Percentiles rank a stretch among this genome's conserved stretches.
Conservation (phyloP, 331 rosid genomes). For the Telfairia occidentalis region DNA sequence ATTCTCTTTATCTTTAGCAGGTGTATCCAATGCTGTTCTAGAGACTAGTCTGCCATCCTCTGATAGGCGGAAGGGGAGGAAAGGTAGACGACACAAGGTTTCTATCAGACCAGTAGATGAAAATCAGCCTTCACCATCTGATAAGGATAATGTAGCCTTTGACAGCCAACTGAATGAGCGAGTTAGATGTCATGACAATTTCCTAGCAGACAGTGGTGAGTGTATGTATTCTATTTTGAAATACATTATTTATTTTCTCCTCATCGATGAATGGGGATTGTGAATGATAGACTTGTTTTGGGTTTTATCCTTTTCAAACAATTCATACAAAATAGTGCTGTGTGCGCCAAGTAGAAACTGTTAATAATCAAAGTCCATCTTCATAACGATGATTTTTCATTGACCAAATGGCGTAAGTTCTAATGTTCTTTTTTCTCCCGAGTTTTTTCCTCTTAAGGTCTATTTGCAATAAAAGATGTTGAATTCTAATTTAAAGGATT, state of each 20-base stretch:
- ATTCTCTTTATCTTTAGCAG: conserved; percentile 31
- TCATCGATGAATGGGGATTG: neutral
- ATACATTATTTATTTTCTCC: neutral
- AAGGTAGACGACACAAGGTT: conserved; percentile 50
- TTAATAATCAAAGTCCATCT: neutral
- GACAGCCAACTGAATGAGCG: conserved; percentile 38
- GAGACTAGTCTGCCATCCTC: conserved; percentile 46
- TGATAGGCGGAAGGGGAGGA: conserved; percentile 57
- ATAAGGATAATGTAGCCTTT: conserved; percentile 27
- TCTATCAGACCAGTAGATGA: conserved; percentile 46
- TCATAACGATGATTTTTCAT: neutral
- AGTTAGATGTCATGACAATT: conserved; percentile 24
- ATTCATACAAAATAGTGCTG: neutral
- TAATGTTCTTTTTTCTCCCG: neutral
- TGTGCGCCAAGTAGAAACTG: neutral
- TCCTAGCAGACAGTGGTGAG: conserved; percentile 37
- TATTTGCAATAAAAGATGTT: neutral
- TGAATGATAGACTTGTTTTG: conserved; percentile 3
- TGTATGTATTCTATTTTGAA: conserved; percentile 7
- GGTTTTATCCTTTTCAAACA: neutral
- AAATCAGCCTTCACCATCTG: conserved; percentile 29
- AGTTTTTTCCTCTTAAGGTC: neutral
- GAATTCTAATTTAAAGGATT: neutral
- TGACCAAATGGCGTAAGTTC: neutral
- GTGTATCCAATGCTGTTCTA: conserved; percentile 34